phyloP scores from a whole-genome alignment of 129 eudicot genomes.

The Chrysanthemum seticuspe region DNA sequence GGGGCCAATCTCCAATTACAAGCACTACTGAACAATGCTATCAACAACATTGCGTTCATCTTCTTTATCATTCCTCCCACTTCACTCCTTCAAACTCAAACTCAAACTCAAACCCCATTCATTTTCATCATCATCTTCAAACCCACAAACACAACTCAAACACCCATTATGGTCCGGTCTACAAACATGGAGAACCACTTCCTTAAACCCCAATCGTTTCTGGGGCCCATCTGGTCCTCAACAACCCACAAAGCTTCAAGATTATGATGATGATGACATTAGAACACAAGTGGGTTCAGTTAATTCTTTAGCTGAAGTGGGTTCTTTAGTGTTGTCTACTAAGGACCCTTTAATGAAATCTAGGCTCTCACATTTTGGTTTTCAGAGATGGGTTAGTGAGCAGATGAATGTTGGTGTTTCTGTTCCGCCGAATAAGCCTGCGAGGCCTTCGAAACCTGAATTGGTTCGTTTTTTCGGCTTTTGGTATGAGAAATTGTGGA shows the following conservation, averaged over 20 bases:
- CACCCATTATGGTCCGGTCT: constrained; percentile 75
- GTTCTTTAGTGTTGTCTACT: constrained; percentile 67
- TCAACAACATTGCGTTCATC: constrained; percentile 21
- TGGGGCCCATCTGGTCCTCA: constrained; percentile 88
- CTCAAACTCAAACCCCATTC: constrained; percentile 27
- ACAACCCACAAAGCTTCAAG: constrained; percentile 14
- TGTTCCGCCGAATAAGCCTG: constrained; percentile 60
- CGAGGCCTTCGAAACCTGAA: constrained; percentile 73
- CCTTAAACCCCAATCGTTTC: constrained; percentile 60
- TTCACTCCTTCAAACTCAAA: constrained; percentile 23
- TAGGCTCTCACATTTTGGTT: constrained; percentile 74
- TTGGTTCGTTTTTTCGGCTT: constrained; percentile 43
- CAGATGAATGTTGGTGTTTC: constrained; percentile 62
- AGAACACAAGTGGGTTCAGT: constrained; percentile 15
- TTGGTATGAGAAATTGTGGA: too few species aligned
- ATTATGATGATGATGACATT: background rate
- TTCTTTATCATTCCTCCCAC: constrained; percentile 15
- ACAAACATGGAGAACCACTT: constrained; percentile 57
- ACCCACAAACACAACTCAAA: background rate
- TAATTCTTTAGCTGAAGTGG: constrained; percentile 72
- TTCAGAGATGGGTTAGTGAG: constrained; percentile 45
- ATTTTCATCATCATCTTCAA: constrained; percentile 16
- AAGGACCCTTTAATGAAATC: constrained; percentile 70
- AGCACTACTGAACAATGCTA: constrained; percentile 29
- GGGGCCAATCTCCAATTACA: background rate